phyloP scores from a whole-genome alignment of 345 rosid genomes.

The Euphorbia peplus region DNA sequence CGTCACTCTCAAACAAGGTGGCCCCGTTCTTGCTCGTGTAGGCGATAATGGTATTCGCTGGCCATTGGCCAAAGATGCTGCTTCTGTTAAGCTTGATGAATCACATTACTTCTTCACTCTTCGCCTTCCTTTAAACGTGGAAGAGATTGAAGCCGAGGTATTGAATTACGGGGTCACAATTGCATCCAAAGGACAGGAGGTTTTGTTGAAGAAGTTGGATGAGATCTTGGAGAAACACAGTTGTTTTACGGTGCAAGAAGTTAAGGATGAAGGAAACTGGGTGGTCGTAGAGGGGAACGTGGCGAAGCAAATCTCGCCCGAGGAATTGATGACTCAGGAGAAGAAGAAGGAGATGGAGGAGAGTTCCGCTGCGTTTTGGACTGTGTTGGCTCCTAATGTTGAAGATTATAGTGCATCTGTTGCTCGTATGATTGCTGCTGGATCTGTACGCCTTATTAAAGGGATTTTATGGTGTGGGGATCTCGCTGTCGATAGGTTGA shows the following conservation, averaged over 20 bases:
- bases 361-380: slow-evolving; percentile 85
- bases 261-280: slow-evolving; percentile 10
- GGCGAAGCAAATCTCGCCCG: slow-evolving; percentile 26
- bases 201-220: slow-evolving; percentile 21
- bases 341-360: slow-evolving; percentile 41
- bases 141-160: slow-evolving; percentile 9
- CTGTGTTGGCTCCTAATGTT: slow-evolving; percentile 91
- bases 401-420: slow-evolving; percentile 69
- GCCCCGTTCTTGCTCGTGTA: slow-evolving; percentile 21
- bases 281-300: slow-evolving; percentile 21
- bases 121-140: slow-evolving; percentile 13
- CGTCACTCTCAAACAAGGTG: slow-evolving; percentile 23
- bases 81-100: slow-evolving; percentile 30
- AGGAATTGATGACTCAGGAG: slow-evolving; percentile 19
- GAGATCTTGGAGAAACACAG: slow-evolving; percentile 22
- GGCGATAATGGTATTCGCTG: slow-evolving; percentile 27
- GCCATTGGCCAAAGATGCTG: slow-evolving; percentile 35
- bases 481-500: slow-evolving; percentile 80
- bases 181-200: slow-evolving; percentile 33
- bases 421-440: slow-evolving; percentile 75
- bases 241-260: slow-evolving; percentile 21
- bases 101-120: slow-evolving; percentile 34
- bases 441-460: slow-evolving; percentile 78
- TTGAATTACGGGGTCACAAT: slow-evolving; percentile 29
- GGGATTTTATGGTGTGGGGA: slow-evolving; percentile 97